Percentiles rank a stretch among this genome's conserved stretches.
phyloP scores from a whole-genome alignment of 192 early-diverging fungal species.

The Umbelopsis sp. region DNA sequence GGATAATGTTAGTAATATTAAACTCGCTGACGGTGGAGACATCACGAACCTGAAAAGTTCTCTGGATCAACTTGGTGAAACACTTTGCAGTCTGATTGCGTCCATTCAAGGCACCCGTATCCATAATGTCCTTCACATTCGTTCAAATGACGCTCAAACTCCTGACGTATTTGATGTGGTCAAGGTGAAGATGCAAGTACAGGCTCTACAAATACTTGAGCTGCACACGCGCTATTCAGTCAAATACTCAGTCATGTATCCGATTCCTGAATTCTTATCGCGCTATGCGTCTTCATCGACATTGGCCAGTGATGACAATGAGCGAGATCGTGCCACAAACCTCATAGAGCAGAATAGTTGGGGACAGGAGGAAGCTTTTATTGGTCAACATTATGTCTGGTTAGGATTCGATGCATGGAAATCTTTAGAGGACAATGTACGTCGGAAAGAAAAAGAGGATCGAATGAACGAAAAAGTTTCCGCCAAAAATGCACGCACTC shows the following conservation, averaged over 20 bases:
- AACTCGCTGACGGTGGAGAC: not conserved
- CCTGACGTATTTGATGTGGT: conserved; percentile 53
- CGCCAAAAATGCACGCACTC: not conserved
- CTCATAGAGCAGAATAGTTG: conserved; percentile 29
- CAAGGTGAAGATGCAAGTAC: conserved; percentile 68
- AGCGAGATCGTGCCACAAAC: not conserved
- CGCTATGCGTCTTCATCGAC: conserved; percentile 55
- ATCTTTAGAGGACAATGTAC: conserved; percentile 59
- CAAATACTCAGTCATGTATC: conserved; percentile 69
- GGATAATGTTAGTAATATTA: conserved; percentile 12
- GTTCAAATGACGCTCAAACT: conserved; percentile 57
- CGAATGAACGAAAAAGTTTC: conserved; percentile 39
- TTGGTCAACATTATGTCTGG: conserved; percentile 56
- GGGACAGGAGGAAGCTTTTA: conserved; percentile 41
- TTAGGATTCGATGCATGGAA: conserved; percentile 66
- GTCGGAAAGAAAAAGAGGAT: conserved; percentile 61
- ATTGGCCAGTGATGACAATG: conserved; percentile 26
- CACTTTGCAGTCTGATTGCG: conserved; percentile 72
- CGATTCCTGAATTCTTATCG: conserved; percentile 68
- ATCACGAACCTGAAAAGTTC: not conserved
- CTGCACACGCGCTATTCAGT: conserved; percentile 59
- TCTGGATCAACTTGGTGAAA: conserved; percentile 48
- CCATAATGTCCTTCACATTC: conserved; percentile 83
- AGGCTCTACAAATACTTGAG: conserved; percentile 62
- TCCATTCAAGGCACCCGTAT: conserved; percentile 69